A percentile compares a stretch with the other conserved stretches of the same genome.
Conservation (phyloP, 2,329 filamentous ascomycete species). For the Ophiostoma himal-ulmi region DNA sequence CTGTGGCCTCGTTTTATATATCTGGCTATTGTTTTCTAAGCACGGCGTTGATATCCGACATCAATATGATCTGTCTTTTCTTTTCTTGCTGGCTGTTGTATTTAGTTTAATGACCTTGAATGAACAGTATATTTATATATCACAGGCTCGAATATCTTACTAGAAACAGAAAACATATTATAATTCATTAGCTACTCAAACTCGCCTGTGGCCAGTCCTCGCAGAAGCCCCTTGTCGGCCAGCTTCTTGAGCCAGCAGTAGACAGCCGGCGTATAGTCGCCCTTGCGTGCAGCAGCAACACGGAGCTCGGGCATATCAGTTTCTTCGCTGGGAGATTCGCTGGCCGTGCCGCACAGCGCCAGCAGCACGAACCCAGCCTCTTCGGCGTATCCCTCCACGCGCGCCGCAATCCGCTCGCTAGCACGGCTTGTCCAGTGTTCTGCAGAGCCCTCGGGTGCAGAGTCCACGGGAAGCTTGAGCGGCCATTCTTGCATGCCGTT, state of each 20-base stretch:
- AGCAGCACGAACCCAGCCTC: slow-evolving; percentile 53
- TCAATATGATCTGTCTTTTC: neutral
- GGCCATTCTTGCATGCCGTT: slow-evolving; percentile 59
- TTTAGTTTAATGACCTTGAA: neutral
- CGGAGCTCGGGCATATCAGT: slow-evolving; percentile 40
- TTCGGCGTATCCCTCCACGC: slow-evolving; percentile 45
- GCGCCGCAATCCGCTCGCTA: slow-evolving; percentile 56
- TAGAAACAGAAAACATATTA: neutral
- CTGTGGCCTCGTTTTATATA: neutral
- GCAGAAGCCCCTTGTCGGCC: slow-evolving; percentile 58
- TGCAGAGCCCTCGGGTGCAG: slow-evolving; percentile 20
- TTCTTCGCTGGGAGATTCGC: slow-evolving; percentile 40
- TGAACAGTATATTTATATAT: neutral
- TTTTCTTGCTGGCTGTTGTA: neutral
- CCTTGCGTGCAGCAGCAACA: slow-evolving; percentile 50
- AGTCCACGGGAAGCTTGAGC: neutral
- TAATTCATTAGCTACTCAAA: neutral
- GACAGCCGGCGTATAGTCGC: slow-evolving; percentile 65
- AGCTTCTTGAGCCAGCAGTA: slow-evolving; percentile 64
- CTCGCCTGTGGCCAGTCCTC: slow-evolving; percentile 21
- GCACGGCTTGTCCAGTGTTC: slow-evolving; percentile 62
- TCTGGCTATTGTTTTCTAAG: neutral
- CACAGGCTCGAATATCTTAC: too few species aligned
- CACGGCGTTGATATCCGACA: neutral
- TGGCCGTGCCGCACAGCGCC: slow-evolving; percentile 56